Percentiles rank a stretch among this genome's conserved stretches.
Evolutionary conservation across 345 rosid genomes (phyloP).

Genomic region (Lepidium africanum): DNA sequence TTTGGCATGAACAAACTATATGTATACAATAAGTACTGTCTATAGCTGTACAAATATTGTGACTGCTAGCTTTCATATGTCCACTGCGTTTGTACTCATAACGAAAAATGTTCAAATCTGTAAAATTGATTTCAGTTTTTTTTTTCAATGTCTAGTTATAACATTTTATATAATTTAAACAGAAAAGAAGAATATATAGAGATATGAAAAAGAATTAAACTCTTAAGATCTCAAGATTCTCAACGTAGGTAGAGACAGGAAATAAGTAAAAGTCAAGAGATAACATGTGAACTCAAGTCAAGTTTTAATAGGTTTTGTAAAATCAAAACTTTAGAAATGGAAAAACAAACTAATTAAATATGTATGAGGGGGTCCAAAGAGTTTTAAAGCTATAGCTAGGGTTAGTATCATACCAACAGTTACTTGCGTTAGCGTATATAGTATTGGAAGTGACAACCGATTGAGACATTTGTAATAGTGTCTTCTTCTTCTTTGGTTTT

Average conservation of each 20-base stretch:
- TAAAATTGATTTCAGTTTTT: background rate
- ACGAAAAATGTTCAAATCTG: background rate
- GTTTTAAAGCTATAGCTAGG: slow-evolving; percentile 28
- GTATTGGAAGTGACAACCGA: slow-evolving; percentile 49
- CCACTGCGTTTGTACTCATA: background rate
- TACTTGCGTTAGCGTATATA: slow-evolving; percentile 19
- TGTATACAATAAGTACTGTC: background rate
- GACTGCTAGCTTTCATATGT: background rate
- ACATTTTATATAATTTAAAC: background rate
- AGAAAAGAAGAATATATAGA: background rate
- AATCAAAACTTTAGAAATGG: slow-evolving; percentile 8
- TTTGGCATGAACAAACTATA: background rate
- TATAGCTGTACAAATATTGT: background rate
- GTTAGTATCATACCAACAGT: slow-evolving; percentile 32
- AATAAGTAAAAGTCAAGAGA: slow-evolving; percentile 10
- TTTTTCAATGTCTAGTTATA: background rate
- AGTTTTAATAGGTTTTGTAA: slow-evolving; percentile 18
- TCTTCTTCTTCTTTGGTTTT: slow-evolving; percentile 8
- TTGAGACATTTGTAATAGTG: slow-evolving; percentile 34
- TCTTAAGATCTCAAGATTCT: slow-evolving; percentile 9
- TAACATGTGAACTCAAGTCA: slow-evolving; percentile 27
- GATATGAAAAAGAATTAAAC: background rate
- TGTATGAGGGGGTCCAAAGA: slow-evolving; percentile 20
- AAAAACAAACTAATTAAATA: background rate
- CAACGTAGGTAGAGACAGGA: slow-evolving; percentile 15